Percentiles rank a stretch among this genome's conserved stretches.
Evolutionary conservation across 345 rosid species (phyloP).

Genomic region (Turnera subulata): DNA sequence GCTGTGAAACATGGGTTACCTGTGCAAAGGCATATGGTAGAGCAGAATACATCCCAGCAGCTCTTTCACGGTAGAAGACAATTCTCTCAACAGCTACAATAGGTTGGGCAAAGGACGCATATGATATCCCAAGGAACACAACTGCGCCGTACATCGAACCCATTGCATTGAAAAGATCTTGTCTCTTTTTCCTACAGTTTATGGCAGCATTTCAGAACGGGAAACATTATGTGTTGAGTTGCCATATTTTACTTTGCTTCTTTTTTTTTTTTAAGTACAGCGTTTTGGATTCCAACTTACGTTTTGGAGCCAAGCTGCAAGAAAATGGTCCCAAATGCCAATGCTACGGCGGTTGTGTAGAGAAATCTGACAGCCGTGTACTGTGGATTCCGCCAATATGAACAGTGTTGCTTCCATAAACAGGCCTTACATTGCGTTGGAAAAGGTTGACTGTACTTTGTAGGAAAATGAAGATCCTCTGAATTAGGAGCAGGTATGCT

Average conservation of each 20-base stretch:
- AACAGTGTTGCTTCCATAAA: slow-evolving; percentile 68
- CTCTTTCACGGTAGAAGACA: slow-evolving; percentile 71
- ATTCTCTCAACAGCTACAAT: slow-evolving; percentile 66
- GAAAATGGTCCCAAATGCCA: slow-evolving; percentile 65
- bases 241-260: not conserved
- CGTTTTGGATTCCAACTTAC: slow-evolving; percentile 40
- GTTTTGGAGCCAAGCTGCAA: slow-evolving; percentile 67
- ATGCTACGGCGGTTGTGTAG: slow-evolving; percentile 48
- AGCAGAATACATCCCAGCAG: slow-evolving; percentile 79
- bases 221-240: not conserved
- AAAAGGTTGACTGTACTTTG: slow-evolving; percentile 53
- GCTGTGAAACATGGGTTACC: slow-evolving; percentile 11
- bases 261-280: too few relatives aligned
- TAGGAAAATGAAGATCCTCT: slow-evolving; percentile 52
- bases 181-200: slow-evolving; percentile 36
- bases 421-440: slow-evolving; percentile 57
- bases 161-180: slow-evolving; percentile 67
- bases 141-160: slow-evolving; percentile 74
- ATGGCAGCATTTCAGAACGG: not conserved
- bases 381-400: slow-evolving; percentile 74
- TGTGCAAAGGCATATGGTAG: slow-evolving; percentile 74
- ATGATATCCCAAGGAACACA: slow-evolving; percentile 62
- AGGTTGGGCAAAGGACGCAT: slow-evolving; percentile 52
- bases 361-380: slow-evolving; percentile 68
- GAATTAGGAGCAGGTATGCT: slow-evolving; percentile 55